Conservation (phyloP, 192 early-diverging fungal genomes). For the Coemansia reversa region DNA sequence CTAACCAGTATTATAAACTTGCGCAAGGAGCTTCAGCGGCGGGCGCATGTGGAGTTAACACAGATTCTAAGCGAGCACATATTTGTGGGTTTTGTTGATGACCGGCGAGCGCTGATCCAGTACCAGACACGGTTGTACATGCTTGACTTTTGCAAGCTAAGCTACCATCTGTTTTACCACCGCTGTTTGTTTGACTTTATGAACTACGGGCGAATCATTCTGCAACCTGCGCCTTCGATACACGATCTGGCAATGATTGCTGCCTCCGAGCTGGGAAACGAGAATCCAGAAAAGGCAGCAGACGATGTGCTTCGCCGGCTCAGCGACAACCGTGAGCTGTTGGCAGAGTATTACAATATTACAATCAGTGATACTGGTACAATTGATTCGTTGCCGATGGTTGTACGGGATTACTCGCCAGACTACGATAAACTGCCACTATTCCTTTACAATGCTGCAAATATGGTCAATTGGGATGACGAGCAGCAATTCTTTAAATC, state of each 20-base stretch:
- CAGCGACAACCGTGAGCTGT: slow-evolving; percentile 66
- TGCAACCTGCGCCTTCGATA: slow-evolving; percentile 67
- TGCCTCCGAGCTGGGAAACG: slow-evolving; percentile 22
- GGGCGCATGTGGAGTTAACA: slow-evolving; percentile 61
- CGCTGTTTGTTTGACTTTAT: slow-evolving; percentile 74
- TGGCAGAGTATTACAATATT: slow-evolving; percentile 88
- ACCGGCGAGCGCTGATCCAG: slow-evolving; percentile 79
- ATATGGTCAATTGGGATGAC: slow-evolving; percentile 79
- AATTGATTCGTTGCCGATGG: slow-evolving; percentile 71
- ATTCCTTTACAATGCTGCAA: slow-evolving; percentile 77
- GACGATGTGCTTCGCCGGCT: slow-evolving; percentile 23
- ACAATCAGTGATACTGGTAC: slow-evolving; percentile 63
- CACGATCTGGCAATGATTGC: slow-evolving; percentile 70
- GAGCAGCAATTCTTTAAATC: slow-evolving; percentile 85
- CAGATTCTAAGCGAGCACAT: slow-evolving; percentile 77
- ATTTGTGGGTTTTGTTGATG: slow-evolving; percentile 88
- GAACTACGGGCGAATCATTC: slow-evolving; percentile 79
- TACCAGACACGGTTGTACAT: slow-evolving; percentile 82
- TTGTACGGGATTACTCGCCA: slow-evolving; percentile 79
- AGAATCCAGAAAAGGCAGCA: slow-evolving; percentile 28
- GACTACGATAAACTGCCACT: slow-evolving; percentile 81
- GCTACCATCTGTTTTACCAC: slow-evolving; percentile 91
- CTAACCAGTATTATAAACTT: slow-evolving; percentile 79
- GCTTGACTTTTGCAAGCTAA: slow-evolving; percentile 74
- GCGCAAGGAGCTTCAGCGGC: slow-evolving; percentile 65